These are phyloP conservation scores for Rhododendron ovatum DNA, from an alignment of 148 eudicot species.

Conservation along the genomic window DNA sequence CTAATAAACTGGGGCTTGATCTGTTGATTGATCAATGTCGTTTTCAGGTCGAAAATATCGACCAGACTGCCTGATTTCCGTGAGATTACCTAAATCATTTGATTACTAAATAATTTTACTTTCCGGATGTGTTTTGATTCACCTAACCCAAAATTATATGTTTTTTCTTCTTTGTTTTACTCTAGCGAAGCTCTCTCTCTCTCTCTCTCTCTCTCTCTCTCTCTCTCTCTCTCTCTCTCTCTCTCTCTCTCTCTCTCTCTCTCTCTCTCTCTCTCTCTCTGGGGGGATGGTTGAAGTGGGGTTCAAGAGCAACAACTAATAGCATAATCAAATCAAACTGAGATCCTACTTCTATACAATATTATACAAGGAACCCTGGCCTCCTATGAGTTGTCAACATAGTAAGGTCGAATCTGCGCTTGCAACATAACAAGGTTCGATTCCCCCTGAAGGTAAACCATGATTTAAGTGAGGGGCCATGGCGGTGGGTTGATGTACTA, in stretches of 20 bases:
- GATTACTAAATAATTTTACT: neutral
- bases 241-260: neutral
- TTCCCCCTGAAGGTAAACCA: too few relatives aligned
- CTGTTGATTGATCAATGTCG: neutral
- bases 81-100: neutral
- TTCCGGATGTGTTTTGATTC: neutral
- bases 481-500: too few relatives aligned
- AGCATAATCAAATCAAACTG: slow-evolving; percentile 6
- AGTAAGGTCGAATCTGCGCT: too few relatives aligned
- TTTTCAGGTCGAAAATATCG: neutral
- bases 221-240: neutral
- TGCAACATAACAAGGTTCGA: too few relatives aligned
- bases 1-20: neutral
- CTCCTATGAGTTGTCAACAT: too few relatives aligned
- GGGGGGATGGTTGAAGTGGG: slow-evolving; percentile 10
- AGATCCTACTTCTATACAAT: neutral
- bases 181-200: neutral
- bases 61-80: slow-evolving; percentile 1
- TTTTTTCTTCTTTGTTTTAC: neutral
- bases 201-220: neutral
- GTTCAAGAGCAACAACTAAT: neutral
- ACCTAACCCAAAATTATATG: slow-evolving; percentile 9
- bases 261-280: neutral
- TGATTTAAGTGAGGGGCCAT: too few relatives aligned
- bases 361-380: neutral